These are phyloP conservation scores for Ceratocystis alfenasii DNA, from an alignment of 2,329 filamentous ascomycete species.

Conservation along the genomic window DNA sequence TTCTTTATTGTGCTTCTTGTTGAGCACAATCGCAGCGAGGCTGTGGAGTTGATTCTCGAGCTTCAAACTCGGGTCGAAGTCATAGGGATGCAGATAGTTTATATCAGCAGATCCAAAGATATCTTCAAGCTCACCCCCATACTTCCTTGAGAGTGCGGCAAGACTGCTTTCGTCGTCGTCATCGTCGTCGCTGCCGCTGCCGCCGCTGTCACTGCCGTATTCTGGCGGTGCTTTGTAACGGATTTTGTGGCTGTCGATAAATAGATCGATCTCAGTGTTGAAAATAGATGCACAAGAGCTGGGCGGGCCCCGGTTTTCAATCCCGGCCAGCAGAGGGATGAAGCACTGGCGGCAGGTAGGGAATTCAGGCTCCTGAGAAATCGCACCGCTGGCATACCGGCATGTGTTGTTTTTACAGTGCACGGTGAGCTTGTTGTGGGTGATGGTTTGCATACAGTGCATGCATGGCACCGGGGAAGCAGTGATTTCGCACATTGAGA, in stretches of 20 bases:
- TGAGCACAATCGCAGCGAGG: background rate
- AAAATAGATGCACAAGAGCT: background rate
- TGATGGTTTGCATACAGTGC: background rate
- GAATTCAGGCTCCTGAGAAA: background rate
- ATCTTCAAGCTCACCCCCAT: background rate
- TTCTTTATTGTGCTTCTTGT: background rate
- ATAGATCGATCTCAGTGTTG: background rate
- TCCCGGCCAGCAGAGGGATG: background rate
- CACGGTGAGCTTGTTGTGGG: background rate
- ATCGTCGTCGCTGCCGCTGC: background rate
- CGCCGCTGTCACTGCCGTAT: background rate
- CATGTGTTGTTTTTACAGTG: background rate
- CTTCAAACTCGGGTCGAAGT: background rate
- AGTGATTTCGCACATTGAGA: background rate
- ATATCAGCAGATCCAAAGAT: constrained; percentile 3
- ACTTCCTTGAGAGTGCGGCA: background rate
- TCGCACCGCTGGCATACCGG: no score
- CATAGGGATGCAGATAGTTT: background rate
- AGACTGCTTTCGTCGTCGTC: no score
- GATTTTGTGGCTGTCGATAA: background rate
- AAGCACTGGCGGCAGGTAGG: background rate
- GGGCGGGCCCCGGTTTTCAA: background rate
- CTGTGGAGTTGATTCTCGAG: background rate
- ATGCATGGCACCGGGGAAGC: background rate
- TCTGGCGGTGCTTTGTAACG: background rate